Evolutionary conservation across 306 rosid species (phyloP).

Genomic region (Sindora glabra): DNA sequence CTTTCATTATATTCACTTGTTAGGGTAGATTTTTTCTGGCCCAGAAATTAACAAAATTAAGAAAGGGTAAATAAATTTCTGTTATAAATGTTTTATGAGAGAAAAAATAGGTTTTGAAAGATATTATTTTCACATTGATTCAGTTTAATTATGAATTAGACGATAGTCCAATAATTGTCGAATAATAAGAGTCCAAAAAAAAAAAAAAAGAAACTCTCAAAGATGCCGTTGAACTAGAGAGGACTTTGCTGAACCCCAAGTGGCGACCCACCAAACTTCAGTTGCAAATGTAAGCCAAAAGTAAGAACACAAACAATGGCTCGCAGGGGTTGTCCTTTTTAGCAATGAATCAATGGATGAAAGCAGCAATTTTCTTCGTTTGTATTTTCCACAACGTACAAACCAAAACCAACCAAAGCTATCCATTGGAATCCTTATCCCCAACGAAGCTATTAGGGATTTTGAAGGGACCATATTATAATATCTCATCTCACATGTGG

Average conservation of each 20-base stretch:
- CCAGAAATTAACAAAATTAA: no score
- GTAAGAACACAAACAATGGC: slow-evolving; percentile 26
- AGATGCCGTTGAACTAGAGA: background rate
- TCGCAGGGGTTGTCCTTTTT: slow-evolving; percentile 1
- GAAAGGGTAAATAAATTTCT: no score
- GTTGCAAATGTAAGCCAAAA: background rate
- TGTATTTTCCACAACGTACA: slow-evolving; percentile 6
- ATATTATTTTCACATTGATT: no score
- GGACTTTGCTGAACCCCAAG: background rate
- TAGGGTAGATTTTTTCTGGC: no score
- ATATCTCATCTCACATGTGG: slow-evolving; percentile 1
- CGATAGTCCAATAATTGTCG: no score
- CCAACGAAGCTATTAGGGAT: background rate
- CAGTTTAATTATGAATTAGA: no score
- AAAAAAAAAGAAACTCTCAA: background rate
- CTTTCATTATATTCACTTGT: no score
- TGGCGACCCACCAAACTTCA: background rate
- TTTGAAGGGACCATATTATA: background rate
- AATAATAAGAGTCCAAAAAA: no score
- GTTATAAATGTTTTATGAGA: no score
- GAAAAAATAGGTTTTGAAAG: no score
- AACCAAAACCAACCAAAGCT: slow-evolving; percentile 23
- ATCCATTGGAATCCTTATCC: slow-evolving; percentile 42
- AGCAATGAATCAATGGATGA: background rate
- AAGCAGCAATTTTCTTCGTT: slow-evolving; percentile 18